Percentiles rank a stretch among this genome's conserved stretches.
Conservation (phyloP, 768 basidiomycete genomes). For the Agaricus blazei region DNA sequence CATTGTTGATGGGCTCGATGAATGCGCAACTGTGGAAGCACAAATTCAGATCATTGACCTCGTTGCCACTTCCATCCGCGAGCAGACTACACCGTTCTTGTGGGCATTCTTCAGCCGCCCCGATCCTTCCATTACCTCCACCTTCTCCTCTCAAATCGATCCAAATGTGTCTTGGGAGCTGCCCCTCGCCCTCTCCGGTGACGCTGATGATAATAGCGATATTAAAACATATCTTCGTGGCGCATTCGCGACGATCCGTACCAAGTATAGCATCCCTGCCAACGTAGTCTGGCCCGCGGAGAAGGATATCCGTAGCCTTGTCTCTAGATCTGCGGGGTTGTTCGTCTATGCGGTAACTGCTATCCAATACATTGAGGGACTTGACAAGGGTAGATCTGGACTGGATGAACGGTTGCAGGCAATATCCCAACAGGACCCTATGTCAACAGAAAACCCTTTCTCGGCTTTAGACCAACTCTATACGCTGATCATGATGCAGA, state of each 20-base stretch:
- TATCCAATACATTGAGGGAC: neutral
- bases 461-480: neutral
- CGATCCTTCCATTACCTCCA: neutral
- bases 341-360: neutral
- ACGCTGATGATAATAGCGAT: slow-evolving; percentile 11
- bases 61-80: no score
- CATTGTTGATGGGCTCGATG: neutral
- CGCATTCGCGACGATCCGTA: slow-evolving; percentile 9
- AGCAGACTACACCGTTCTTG: no score
- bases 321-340: neutral
- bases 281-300: neutral
- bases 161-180: neutral
- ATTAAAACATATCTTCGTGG: slow-evolving; percentile 14
- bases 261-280: neutral
- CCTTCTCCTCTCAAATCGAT: slow-evolving; percentile 1
- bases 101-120: neutral
- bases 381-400: neutral
- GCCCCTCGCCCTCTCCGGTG: slow-evolving; percentile 4
- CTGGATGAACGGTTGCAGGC: neutral
- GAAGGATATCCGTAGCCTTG: neutral
- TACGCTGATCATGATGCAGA: neutral
- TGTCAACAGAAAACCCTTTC: neutral
- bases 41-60: no score
- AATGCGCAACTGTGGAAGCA: no score
- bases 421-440: neutral